Conservation (phyloP, 768 basidiomycete genomes). For the Tylopilus intermedius region DNA sequence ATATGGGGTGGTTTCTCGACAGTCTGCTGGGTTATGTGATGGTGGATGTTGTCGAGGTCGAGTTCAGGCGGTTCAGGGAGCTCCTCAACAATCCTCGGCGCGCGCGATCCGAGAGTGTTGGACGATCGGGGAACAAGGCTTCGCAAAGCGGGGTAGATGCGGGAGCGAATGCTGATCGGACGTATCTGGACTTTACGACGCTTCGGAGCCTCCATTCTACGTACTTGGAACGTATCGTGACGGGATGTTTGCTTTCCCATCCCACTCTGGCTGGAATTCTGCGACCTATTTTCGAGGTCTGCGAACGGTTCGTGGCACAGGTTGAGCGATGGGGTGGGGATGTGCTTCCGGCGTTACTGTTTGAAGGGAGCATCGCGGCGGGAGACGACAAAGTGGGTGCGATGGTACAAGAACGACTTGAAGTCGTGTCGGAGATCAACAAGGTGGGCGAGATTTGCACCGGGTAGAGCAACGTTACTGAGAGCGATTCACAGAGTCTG, state of each 20-base stretch:
- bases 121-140: slow-evolving; percentile 7
- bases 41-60: slow-evolving; percentile 85
- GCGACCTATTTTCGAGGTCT: slow-evolving; percentile 72
- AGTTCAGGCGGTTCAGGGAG: slow-evolving; percentile 68
- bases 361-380: slow-evolving; percentile 66
- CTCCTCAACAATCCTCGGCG: slow-evolving; percentile 36
- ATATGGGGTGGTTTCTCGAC: slow-evolving; percentile 92
- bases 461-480: neutral
- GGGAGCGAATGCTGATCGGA: slow-evolving; percentile 19
- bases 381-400: slow-evolving; percentile 58
- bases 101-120: slow-evolving; percentile 19
- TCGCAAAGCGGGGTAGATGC: slow-evolving; percentile 15
- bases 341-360: slow-evolving; percentile 75
- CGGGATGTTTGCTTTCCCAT: slow-evolving; percentile 75
- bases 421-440: slow-evolving; percentile 69
- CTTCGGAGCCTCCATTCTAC: slow-evolving; percentile 76
- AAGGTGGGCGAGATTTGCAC: slow-evolving; percentile 43
- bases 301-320: slow-evolving; percentile 82
- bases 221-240: slow-evolving; percentile 74
- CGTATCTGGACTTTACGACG: slow-evolving; percentile 77
- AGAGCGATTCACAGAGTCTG: slow-evolving; percentile 48
- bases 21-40: slow-evolving; percentile 78
- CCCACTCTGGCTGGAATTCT: slow-evolving; percentile 55
- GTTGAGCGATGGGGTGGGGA: slow-evolving; percentile 93
- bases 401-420: slow-evolving; percentile 67